Percentiles rank a stretch among this genome's conserved stretches.
These are phyloP conservation scores for Babesia gibsoni DNA, from an alignment of 169 alveolate genomes.

Conservation along the genomic window DNA sequence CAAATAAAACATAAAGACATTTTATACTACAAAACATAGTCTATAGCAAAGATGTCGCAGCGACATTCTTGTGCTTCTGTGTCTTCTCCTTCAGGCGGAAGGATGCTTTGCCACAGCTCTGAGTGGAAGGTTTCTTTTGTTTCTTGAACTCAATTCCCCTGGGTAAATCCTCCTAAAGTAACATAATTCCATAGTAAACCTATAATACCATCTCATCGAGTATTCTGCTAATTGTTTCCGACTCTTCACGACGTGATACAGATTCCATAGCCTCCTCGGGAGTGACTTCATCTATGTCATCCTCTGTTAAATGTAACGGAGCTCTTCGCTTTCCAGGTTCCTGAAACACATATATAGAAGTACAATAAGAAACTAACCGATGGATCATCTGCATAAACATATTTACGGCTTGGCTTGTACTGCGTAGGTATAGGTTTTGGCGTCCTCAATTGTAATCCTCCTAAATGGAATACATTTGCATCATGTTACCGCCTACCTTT, in stretches of 20 bases:
- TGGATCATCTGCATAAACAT: conserved; percentile 50
- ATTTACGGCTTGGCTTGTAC: conserved; percentile 60
- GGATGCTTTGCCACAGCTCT: conserved; percentile 68
- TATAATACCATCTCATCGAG: conserved; percentile 58
- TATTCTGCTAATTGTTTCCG: conserved; percentile 36
- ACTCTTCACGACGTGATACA: neutral
- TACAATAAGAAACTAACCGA: neutral
- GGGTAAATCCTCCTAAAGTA: conserved; percentile 49
- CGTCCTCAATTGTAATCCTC: conserved; percentile 43
- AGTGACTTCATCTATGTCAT: neutral
- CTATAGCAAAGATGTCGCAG: conserved; percentile 30
- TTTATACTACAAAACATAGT: too few relatives aligned
- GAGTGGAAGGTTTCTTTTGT: conserved; percentile 57
- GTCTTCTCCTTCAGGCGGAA: conserved; percentile 56
- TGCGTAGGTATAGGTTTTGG: conserved; percentile 64
- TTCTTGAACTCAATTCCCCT: conserved; percentile 38
- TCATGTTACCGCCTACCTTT: conserved; percentile 17
- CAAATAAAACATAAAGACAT: too few relatives aligned
- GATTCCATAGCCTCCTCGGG: conserved; percentile 26
- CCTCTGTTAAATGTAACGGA: conserved; percentile 19
- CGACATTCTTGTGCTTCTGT: conserved; percentile 44
- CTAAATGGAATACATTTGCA: neutral
- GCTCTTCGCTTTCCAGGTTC: conserved; percentile 33
- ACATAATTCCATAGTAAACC: neutral
- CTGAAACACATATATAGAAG: neutral